Evolutionary conservation across 192 early-diverging fungal genomes (phyloP).

Genomic region (Podila horticola): DNA sequence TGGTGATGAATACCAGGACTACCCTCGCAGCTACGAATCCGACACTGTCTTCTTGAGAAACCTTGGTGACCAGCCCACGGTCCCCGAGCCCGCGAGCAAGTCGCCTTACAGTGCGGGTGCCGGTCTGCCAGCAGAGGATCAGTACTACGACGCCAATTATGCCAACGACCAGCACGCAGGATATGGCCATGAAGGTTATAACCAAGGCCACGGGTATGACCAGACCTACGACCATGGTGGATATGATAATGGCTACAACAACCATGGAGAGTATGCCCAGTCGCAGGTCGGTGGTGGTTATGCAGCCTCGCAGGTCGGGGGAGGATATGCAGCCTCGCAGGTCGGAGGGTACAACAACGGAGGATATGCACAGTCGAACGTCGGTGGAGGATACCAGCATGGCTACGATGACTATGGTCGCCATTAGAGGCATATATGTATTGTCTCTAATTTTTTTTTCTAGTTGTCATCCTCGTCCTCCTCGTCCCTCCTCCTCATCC

Average conservation of each 20-base stretch:
- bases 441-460: too few relatives aligned
- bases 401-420: constrained; percentile 38
- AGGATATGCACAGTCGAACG: constrained; percentile 38
- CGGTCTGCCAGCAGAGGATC: constrained; percentile 28
- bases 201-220: constrained; percentile 8
- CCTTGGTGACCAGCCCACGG: constrained; percentile 42
- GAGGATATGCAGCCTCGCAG: constrained; percentile 29
- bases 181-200: constrained; percentile 3
- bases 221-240: constrained; percentile 15
- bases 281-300: constrained; percentile 45
- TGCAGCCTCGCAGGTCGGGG: constrained; percentile 35
- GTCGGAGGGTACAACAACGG: constrained; percentile 4
- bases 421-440: neutral
- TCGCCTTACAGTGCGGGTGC: constrained; percentile 29
- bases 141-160: constrained; percentile 42
- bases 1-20: constrained; percentile 46
- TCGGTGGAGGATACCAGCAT: constrained; percentile 43
- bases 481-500: too few relatives aligned
- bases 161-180: constrained; percentile 5
- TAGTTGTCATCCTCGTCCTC: too few relatives aligned
- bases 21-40: constrained; percentile 46
- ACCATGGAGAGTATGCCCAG: constrained; percentile 29
- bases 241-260: constrained; percentile 38
- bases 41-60: constrained; percentile 55
- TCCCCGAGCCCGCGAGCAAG: constrained; percentile 33